These are phyloP conservation scores for Cichorium intybus DNA, from an alignment of 140 eudicot species.

Conservation along the genomic window DNA sequence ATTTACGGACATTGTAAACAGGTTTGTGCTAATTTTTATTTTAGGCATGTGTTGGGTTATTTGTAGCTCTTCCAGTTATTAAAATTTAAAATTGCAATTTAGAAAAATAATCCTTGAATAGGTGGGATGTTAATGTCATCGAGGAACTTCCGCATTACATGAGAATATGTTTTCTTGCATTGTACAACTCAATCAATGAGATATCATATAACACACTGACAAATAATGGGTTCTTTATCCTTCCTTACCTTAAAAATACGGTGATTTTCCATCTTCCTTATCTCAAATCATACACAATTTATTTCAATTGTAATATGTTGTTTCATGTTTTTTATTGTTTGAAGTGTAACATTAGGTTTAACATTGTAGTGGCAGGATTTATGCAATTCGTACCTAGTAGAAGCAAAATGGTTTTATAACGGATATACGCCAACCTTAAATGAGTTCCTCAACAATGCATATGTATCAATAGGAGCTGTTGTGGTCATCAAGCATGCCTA, in stretches of 20 bases:
- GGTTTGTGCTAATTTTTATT: too few relatives aligned
- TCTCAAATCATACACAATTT: too few relatives aligned
- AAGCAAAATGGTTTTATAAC: too few relatives aligned
- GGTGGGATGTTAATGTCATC: slow-evolving; percentile 15
- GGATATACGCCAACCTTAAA: background rate
- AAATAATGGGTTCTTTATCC: background rate
- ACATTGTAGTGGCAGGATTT: background rate
- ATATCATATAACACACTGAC: background rate
- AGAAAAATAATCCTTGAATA: background rate
- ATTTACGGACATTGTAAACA: background rate
- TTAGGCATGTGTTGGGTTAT: too few relatives aligned
- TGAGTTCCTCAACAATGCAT: background rate
- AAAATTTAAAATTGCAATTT: background rate
- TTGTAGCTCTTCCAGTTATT: too few relatives aligned
- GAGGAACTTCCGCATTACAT: slow-evolving; percentile 9
- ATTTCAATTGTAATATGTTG: too few relatives aligned
- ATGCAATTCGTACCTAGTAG: background rate
- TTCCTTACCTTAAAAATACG: slow-evolving; percentile 10
- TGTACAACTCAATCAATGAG: slow-evolving; percentile 1
- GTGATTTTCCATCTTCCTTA: background rate
- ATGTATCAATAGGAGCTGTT: background rate
- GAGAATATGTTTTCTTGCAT: slow-evolving; percentile 13
- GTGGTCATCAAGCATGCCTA: background rate
- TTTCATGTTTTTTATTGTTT: background rate
- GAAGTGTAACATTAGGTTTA: background rate